Evolutionary conservation across 148 eudicot species (phyloP).

Genomic region (Rhododendron simsii): DNA sequence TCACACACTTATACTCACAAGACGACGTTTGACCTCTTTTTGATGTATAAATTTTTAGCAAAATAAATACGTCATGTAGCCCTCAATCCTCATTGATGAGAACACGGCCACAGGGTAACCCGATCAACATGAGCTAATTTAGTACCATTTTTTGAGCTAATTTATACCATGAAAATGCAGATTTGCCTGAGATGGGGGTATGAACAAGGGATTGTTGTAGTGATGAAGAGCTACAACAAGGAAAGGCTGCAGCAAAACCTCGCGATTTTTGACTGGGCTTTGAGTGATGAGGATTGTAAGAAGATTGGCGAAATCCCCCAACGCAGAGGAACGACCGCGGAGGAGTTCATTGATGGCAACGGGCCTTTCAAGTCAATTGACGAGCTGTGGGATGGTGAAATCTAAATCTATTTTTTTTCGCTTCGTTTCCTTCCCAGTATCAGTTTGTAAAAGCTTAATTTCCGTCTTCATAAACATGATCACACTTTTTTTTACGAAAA

Average conservation of each 20-base stretch:
- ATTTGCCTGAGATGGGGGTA: neutral
- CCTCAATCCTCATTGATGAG: no score
- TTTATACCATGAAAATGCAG: neutral
- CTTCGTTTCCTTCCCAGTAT: neutral
- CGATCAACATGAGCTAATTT: neutral
- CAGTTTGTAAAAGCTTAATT: neutral
- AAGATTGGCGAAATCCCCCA: neutral
- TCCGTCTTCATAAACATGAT: neutral
- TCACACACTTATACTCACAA: no score
- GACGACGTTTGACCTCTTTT: neutral
- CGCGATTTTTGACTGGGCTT: neutral
- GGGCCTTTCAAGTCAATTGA: neutral
- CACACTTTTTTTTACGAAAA: neutral
- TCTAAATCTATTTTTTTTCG: neutral
- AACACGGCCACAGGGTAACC: neutral
- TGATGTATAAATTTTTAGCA: neutral
- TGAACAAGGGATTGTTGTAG: neutral
- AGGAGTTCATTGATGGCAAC: neutral
- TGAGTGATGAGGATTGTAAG: neutral
- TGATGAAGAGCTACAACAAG: conserved; percentile 1
- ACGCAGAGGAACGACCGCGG: neutral
- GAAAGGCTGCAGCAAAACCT: neutral
- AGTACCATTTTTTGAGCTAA: neutral
- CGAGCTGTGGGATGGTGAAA: neutral
- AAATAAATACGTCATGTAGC: neutral